phyloP scores from a whole-genome alignment of 2,329 filamentous ascomycete species.

The Fusarium musae region DNA sequence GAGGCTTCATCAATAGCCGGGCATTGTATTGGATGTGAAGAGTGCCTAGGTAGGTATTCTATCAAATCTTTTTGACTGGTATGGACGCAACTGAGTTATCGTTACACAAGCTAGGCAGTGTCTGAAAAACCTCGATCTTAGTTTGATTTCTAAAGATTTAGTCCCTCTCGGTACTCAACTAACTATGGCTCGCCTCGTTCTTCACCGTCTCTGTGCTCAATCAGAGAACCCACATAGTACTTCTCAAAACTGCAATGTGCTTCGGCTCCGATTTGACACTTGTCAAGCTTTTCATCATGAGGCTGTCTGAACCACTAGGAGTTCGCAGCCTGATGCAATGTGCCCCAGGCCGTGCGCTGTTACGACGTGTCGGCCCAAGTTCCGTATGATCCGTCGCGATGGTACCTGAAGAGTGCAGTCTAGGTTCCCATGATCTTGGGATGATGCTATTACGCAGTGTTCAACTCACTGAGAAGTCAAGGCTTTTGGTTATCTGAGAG shows the following conservation, averaged over 20 bases:
- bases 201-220: slow-evolving; percentile 20
- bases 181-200: slow-evolving; percentile 6
- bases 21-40: neutral
- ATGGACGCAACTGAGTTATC: neutral
- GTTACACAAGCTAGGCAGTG: neutral
- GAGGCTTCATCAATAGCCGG: slow-evolving; percentile 1
- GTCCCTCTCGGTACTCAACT: neutral
- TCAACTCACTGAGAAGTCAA: neutral
- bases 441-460: neutral
- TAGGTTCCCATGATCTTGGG: slow-evolving; percentile 9
- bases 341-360: slow-evolving; percentile 10
- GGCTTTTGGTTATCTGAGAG: neutral
- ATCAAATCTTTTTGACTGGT: neutral
- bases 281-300: slow-evolving; percentile 2
- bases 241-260: neutral
- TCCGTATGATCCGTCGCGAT: slow-evolving; percentile 12
- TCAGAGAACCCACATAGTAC: slow-evolving; percentile 14
- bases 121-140: neutral
- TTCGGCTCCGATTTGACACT: slow-evolving; percentile 8
- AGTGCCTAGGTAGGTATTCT: neutral
- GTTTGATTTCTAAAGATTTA: neutral
- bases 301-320: neutral
- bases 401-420: slow-evolving; percentile 9
- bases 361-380: slow-evolving; percentile 9
- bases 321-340: slow-evolving; percentile 6